A percentile compares a stretch with the other conserved stretches of the same genome.
Evolutionary conservation across 2,329 filamentous ascomycete genomes (phyloP).

Genomic region (Cercospora canescens): DNA sequence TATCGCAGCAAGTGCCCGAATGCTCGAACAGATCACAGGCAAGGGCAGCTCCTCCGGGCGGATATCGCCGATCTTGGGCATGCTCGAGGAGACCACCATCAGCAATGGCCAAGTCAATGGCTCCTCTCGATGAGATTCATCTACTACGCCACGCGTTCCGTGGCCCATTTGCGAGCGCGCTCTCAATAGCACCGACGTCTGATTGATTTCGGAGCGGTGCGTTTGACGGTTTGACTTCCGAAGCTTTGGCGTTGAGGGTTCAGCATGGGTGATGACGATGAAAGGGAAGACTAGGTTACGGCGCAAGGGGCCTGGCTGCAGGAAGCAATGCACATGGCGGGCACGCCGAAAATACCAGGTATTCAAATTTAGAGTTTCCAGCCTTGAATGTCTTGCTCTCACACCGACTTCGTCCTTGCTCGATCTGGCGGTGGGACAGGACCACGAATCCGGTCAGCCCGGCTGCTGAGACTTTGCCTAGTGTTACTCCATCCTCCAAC

Average conservation of each 20-base stretch:
- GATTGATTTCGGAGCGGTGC: not conserved
- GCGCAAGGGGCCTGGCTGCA: not conserved
- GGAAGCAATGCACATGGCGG: not conserved
- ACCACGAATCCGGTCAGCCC: not conserved
- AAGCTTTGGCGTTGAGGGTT: not conserved
- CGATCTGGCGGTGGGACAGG: not conserved
- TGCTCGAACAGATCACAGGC: conserved; percentile 54
- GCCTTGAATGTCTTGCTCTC: not conserved
- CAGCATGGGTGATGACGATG: conserved; percentile 1
- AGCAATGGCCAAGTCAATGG: conserved; percentile 3
- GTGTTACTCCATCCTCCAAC: not conserved
- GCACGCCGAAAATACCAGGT: not conserved
- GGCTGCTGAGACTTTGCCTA: not conserved
- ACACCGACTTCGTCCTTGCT: not conserved
- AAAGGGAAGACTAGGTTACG: not conserved
- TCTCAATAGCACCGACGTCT: not conserved
- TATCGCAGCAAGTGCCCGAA: conserved; percentile 73
- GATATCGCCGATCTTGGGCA: conserved; percentile 17
- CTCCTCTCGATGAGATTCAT: not conserved
- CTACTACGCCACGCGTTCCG: not conserved
- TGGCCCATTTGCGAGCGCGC: not conserved
- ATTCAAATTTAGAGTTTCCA: conserved; percentile 2
- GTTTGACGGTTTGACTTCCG: not conserved
- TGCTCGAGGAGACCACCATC: conserved; percentile 8
- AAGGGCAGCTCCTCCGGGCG: conserved; percentile 23